Base-by-base conservation (phyloP, 345 rosid genomes). In the Dipteronia sinensis region DNA sequence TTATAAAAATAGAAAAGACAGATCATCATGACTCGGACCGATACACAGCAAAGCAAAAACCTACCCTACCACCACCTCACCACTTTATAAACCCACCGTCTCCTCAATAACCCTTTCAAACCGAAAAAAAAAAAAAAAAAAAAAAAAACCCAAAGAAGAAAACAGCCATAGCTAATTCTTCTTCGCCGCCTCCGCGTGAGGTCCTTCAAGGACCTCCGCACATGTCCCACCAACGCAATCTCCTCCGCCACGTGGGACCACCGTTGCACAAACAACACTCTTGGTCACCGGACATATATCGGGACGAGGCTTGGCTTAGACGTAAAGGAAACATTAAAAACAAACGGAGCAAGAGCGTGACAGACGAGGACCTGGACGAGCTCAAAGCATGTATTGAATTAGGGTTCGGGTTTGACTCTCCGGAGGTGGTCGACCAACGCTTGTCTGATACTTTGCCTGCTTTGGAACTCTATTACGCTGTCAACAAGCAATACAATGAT, bases 351-450 rank as follows among this genome's bases (percentile, higher is more conserved):
- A 95, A 90, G 86, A 95, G 97, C 89, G 90, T 93, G 49, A 93
- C 97, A 0, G 98, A 92, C 27, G 99, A 93, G 34, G 99, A 95
- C 72, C 87, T 95, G 22, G 98, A 92, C 75, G 98, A 95, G 78
- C 99, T 95, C 65, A 95, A 93, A 81, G 99, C 89, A 0, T 93
- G 97, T 78, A 76, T 93, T 46, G 98, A 95, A 38, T 82, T 95
- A 49, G 99, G 97, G 4, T 95, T 95, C 77, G 95, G 98, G 16
- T 91, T 95, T 51, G 92, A 88, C 69, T 93, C 97, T 3, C 92
- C 96, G 0, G 88, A 90, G 67, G 85, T 80, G 67, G 85, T 80
- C 19, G 97, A 95, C 80, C 92, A 40, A 29, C 92, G 93, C 51
- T 72, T 95, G 70, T 92, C 94, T 2, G 88, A 90, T 77, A 95